Percentiles rank a stretch among this genome's conserved stretches.
These are phyloP conservation scores for Colletotrichum spaethianum DNA, from an alignment of 2,329 filamentous ascomycete genomes.

Conservation along the genomic window DNA sequence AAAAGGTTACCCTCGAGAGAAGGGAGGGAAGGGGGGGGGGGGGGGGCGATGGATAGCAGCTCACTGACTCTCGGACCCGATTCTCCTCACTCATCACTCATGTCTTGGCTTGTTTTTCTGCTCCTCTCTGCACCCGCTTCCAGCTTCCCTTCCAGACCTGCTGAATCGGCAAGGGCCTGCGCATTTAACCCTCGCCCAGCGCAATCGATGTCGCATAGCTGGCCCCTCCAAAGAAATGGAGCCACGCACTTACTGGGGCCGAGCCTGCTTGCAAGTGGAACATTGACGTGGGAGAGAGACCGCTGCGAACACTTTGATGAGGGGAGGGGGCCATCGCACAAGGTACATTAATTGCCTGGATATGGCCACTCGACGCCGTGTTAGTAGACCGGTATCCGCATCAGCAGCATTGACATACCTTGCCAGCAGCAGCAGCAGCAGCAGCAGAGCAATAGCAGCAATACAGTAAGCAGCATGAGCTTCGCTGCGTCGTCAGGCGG, in stretches of 20 bases:
- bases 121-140: conserved; percentile 15
- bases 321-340: background rate
- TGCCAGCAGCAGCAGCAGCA: conserved; percentile 4
- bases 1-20: conserved; percentile 6
- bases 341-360: conserved; percentile 8
- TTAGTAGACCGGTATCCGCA: conserved; percentile 16
- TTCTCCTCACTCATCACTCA: background rate
- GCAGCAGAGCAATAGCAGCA: background rate
- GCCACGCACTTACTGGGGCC: conserved; percentile 19
- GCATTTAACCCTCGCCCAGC: conserved; percentile 10
- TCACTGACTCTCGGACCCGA: conserved; percentile 9
- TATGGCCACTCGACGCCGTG: background rate
- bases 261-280: conserved; percentile 28
- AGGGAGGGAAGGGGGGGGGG: background rate
- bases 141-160: conserved; percentile 15
- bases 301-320: background rate
- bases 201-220: conserved; percentile 11
- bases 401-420: background rate
- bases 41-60: background rate
- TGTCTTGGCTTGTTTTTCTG: conserved; percentile 10
- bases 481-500: background rate
- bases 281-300: conserved; percentile 19
- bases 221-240: conserved; percentile 28
- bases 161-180: conserved; percentile 9
- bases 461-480: background rate